Evolutionary conservation across 352 stramenopile genomes (phyloP).

Genomic region (Pythium oligandrum): DNA sequence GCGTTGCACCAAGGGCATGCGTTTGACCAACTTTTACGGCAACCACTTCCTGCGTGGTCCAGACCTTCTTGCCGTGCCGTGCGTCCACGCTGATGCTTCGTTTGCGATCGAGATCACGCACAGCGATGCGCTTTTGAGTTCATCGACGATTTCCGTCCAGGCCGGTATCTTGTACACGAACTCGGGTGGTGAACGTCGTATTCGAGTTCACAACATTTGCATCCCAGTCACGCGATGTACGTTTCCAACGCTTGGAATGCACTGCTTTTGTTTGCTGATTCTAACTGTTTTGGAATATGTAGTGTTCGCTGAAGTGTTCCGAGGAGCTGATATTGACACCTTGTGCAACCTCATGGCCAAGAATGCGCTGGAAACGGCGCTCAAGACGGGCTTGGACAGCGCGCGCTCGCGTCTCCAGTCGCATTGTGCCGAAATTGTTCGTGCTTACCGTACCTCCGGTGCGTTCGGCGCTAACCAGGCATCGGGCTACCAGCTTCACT

Average conservation of each 20-base stretch:
- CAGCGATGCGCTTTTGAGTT: slow-evolving; percentile 94
- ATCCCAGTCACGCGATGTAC: slow-evolving; percentile 89
- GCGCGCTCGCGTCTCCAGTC: slow-evolving; percentile 91
- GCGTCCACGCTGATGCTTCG: slow-evolving; percentile 93
- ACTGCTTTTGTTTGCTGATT: background rate
- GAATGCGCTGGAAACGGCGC: slow-evolving; percentile 88
- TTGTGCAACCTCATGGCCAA: slow-evolving; percentile 95
- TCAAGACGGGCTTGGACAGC: slow-evolving; percentile 95
- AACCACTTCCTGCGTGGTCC: slow-evolving; percentile 98
- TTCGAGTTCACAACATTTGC: slow-evolving; percentile 97
- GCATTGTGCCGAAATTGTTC: slow-evolving; percentile 91
- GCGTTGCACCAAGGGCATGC: slow-evolving; percentile 96
- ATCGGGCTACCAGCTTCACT: slow-evolving; percentile 72
- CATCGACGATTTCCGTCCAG: slow-evolving; percentile 94
- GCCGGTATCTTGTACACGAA: slow-evolving; percentile 98
- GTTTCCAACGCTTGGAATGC: slow-evolving; percentile 8
- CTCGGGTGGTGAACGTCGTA: slow-evolving; percentile 94
- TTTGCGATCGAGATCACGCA: slow-evolving; percentile 97
- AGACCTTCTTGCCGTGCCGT: slow-evolving; percentile 96
- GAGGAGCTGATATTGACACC: slow-evolving; percentile 90
- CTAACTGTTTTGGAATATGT: slow-evolving; percentile 5
- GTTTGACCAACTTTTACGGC: slow-evolving; percentile 98
- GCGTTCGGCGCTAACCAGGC: slow-evolving; percentile 64
- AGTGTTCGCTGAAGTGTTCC: slow-evolving; percentile 91
- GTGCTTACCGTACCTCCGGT: slow-evolving; percentile 83